Conservation (phyloP, 73 alveolate genomes). For the Tetrahymena borealis region DNA sequence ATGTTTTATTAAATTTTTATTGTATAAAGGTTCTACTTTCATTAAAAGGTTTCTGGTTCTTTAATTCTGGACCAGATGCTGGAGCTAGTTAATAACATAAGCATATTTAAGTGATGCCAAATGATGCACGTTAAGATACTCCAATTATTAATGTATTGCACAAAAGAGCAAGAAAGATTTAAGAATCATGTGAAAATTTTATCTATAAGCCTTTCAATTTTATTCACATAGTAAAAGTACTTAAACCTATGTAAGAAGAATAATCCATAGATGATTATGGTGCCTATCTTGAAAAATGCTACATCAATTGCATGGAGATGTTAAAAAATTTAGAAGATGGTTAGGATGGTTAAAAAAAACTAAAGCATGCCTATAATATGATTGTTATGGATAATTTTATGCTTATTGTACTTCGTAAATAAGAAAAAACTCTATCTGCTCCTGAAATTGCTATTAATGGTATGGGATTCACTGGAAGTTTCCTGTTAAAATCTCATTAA, state of each 20-base stretch:
- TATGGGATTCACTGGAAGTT: conserved; percentile 50
- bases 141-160: conserved; percentile 10
- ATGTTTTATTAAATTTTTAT: too few relatives aligned
- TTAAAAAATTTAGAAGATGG: not conserved
- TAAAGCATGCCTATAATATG: conserved; percentile 14
- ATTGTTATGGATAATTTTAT: conserved; percentile 18
- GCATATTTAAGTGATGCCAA: conserved; percentile 54
- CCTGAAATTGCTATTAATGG: conserved; percentile 14
- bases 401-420: conserved; percentile 15
- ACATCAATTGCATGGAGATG: not conserved
- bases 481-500: conserved; percentile 9
- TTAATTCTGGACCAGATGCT: conserved; percentile 51
- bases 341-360: not conserved
- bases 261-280: not conserved
- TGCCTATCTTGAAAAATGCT: not conserved
- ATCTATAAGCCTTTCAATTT: not conserved
- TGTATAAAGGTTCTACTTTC: conserved; percentile 14
- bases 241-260: not conserved
- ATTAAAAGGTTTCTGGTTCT: conserved; percentile 39
- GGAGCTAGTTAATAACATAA: conserved; percentile 59
- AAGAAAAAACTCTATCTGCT: not conserved
- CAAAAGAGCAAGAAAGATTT: not conserved
- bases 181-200: not conserved
- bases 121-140: not conserved
- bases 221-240: not conserved